Evolutionary conservation across 352 stramenopile genomes (phyloP), one percentile per base, ranked within the genome.

Genomic region (Plasmopara muralis): DNA sequence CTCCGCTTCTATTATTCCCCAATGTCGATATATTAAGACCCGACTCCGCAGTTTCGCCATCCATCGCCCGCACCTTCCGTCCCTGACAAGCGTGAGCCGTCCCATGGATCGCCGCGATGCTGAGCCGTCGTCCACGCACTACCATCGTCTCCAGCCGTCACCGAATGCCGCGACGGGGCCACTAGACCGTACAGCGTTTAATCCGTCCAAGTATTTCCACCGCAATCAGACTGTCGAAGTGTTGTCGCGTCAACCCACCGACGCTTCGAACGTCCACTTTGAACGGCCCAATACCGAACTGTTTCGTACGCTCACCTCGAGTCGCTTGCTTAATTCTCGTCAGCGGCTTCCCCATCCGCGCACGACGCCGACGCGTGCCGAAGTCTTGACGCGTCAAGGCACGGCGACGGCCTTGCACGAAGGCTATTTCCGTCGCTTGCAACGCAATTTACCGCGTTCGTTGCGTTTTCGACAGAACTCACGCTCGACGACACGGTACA

Each of bases 141-240:
- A 70, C 33, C 60, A 66, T 35, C 56, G 53, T 25, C 43, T 67
- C 4, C 52, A 70, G 41, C 43, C 56, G 34, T 64, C 63, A 18
- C 62, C 62, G 4, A 48, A n/a, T 33, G 20, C 28, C 29, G 37
- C 31, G 10, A 35, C 37, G 13, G 37, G 14, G 4, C 47, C 43
- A 6, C 30, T 33, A 13, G 60, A 38, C 20, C 37, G 57, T 35
- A 38, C 44, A 20, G 16, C 37, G 39, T 48, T 59, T 38, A 25
- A 48, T 20, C 49, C 64, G 16, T 50, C 51, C 6, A 43, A 43
- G 12, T 72, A 79, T 46, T 89, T 89, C 44, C 66, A 83, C 47
- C 80, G 80, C 33, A 74, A 90, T 56, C 80, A 88, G 45, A 90
- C 80, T 0, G 75, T 88, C 8, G 77, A 90, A 14, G 75, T 88